Percentiles rank a stretch among this genome's conserved stretches.
These are phyloP conservation scores for Polyplosphaeria fusca DNA, from an alignment of 495 filamentous ascomycete genomes.

Conservation along the genomic window DNA sequence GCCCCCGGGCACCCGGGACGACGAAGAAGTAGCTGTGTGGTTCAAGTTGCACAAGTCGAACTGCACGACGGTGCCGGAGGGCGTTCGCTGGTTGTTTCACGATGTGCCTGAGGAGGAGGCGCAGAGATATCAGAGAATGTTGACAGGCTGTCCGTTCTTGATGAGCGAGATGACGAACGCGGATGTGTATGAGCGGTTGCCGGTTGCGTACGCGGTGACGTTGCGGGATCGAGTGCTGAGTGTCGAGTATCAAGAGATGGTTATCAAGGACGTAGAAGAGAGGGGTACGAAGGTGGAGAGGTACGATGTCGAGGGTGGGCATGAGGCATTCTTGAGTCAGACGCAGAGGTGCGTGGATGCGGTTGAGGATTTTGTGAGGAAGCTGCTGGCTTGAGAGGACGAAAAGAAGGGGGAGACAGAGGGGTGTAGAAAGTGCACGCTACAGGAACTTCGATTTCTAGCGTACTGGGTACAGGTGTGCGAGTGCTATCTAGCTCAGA, in stretches of 20 bases:
- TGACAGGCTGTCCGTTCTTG: slow-evolving; percentile 41
- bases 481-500: no score
- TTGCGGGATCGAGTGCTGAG: slow-evolving; percentile 33
- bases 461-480: no score
- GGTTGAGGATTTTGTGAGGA: not conserved
- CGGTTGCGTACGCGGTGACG: slow-evolving; percentile 41
- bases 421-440: no score
- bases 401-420: no score
- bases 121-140: not conserved
- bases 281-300: not conserved
- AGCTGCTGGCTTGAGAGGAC: no score
- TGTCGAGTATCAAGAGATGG: not conserved
- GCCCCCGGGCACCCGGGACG: not conserved
- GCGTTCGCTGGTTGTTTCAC: slow-evolving; percentile 6
- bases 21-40: not conserved
- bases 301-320: not conserved
- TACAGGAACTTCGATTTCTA: no score
- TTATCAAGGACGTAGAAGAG: not conserved
- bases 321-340: not conserved
- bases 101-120: not conserved
- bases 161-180: slow-evolving; percentile 36
- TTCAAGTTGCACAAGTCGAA: not conserved
- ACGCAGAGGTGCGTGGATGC: not conserved
- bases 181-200: slow-evolving; percentile 39
- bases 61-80: not conserved